These are phyloP conservation scores for Persicaria tinctoria DNA, from an alignment of 148 eudicot genomes.

Conservation along the genomic window DNA sequence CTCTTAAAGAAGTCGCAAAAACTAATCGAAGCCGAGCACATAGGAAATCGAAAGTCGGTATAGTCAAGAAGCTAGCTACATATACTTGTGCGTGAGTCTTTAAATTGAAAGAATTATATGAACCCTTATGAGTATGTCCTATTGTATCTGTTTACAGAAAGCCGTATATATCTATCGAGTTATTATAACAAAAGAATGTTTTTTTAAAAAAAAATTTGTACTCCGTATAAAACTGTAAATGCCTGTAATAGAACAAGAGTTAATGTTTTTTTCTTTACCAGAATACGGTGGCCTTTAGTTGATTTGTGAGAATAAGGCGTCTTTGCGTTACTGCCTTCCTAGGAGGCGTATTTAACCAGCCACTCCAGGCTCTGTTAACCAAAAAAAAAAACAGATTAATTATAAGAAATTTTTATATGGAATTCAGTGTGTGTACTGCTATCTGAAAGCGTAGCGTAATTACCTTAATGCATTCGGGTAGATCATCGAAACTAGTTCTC, in stretches of 20 bases:
- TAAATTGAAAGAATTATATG: no score
- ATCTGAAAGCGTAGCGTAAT: not conserved
- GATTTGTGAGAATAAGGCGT: not conserved
- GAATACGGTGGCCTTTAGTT: not conserved
- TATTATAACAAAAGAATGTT: not conserved
- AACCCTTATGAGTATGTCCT: no score
- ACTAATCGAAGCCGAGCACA: no score
- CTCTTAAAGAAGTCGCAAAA: no score
- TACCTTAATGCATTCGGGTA: slow-evolving; percentile 14
- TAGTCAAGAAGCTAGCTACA: no score
- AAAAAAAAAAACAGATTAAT: not conserved
- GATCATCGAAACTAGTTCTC: slow-evolving; percentile 7
- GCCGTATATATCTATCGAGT: not conserved
- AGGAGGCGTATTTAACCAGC: slow-evolving; percentile 7
- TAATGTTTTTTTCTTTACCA: not conserved
- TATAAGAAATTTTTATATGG: not conserved
- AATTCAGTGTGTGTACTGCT: not conserved
- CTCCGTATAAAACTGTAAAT: not conserved
- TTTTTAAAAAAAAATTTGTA: not conserved
- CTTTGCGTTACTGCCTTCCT: not conserved
- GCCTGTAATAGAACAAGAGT: not conserved
- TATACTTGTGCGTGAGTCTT: no score
- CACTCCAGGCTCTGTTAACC: slow-evolving; percentile 13
- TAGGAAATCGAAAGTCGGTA: no score
- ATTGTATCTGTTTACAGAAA: no score